Base-by-base conservation (phyloP, 495 filamentous ascomycete species). In the Venustampulla echinocandica region DNA sequence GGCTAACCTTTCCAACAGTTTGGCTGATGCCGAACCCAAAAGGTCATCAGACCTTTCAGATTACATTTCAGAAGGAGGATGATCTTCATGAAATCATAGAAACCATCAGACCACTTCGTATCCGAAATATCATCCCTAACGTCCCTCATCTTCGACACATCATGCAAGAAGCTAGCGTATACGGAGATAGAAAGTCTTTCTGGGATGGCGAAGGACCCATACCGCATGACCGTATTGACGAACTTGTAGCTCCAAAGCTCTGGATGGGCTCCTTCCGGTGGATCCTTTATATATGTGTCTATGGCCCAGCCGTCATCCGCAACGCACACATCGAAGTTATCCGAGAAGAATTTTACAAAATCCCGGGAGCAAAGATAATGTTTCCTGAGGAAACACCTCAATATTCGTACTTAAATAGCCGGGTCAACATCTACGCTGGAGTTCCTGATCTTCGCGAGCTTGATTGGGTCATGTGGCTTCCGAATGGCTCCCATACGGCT, bases 111-210 rank as follows among this genome's bases (percentile, higher is more conserved):
- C 74, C 74, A 1, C 62, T 79, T 4, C 62, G 67, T 3, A 63
- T 70, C 33, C 55, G 66, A 37, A 64, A 66, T 43, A 73, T 79
- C 32, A 63, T 80, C 24, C 69, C 73, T 37, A 79, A 80, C 54
- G 69, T 74, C 24, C 72, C 75, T 22, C 70, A 76, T 47, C 58
- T 79, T 6, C 69, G 75, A 5, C 69, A 76, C 52, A 67, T 74
- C 24, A 68, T 67, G 20, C 71, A 76, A 48, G 62, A 63, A 18
- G 55, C 74, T 25, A 72, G 70, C 14, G 66, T 69, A 3, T 53
- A 55, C 23, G 70, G 66, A 33, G 57, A 54, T 18, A 64, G 64
- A 22, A 61, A 60, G 6, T 75, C 61, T 53, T 75, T 66, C 43
- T 53, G 59, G 14, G 62, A 67, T 40, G 34, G 64, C 14, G 65